Conservation (phyloP, 805 yeast genomes). For the Metschnikowia reukaufii region DNA sequence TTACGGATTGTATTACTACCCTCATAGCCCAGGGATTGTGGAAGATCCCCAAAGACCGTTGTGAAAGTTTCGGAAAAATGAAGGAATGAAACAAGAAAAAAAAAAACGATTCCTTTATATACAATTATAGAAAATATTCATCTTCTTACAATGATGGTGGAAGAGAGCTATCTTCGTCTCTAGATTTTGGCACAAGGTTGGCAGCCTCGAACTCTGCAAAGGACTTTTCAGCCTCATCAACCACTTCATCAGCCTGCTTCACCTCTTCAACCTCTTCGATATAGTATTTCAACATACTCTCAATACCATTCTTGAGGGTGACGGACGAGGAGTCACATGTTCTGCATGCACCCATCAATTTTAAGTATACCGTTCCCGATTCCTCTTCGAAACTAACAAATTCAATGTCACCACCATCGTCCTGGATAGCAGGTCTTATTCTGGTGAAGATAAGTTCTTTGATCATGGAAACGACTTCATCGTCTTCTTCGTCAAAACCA, state of each 20-base stretch:
- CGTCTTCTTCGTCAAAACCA: constrained; percentile 58
- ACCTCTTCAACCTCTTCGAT: constrained; percentile 66
- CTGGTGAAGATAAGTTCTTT: constrained; percentile 69
- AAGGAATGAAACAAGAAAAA: neutral
- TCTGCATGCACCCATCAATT: constrained; percentile 68
- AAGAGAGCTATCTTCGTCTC: constrained; percentile 21
- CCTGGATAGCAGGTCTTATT: constrained; percentile 72
- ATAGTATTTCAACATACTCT: constrained; percentile 67
- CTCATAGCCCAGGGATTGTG: neutral
- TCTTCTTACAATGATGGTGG: constrained; percentile 18
- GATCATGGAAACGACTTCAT: constrained; percentile 64
- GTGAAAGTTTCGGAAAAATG: neutral
- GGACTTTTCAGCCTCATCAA: constrained; percentile 16
- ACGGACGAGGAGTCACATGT: constrained; percentile 69
- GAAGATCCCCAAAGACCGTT: neutral
- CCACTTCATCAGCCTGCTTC: constrained; percentile 47
- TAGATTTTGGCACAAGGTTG: constrained; percentile 25
- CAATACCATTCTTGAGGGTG: constrained; percentile 67
- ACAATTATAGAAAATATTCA: neutral
- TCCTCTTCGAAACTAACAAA: constrained; percentile 57
- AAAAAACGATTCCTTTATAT: neutral
- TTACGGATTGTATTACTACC: neutral
- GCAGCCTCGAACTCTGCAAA: constrained; percentile 25
- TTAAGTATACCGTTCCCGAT: constrained; percentile 56
- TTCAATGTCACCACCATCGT: constrained; percentile 75